Evolutionary conservation across 768 basidiomycete genomes (phyloP).

Genomic region (Mycena amicta): DNA sequence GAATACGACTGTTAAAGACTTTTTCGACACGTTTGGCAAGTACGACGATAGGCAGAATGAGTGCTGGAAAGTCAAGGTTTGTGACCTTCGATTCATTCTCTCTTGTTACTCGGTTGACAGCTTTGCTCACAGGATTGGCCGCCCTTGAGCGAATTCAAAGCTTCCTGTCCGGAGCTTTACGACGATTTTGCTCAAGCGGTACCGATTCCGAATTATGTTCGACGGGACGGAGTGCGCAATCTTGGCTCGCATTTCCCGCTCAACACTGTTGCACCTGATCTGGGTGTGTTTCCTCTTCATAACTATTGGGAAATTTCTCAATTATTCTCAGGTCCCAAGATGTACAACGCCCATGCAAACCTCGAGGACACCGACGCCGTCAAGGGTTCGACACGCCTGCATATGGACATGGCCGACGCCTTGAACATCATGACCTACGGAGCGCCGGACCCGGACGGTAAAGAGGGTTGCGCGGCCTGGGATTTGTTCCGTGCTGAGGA

Average conservation of each 20-base stretch:
- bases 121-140: conserved; percentile 81
- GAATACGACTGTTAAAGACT: conserved; percentile 68
- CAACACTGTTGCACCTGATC: conserved; percentile 77
- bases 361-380: conserved; percentile 51
- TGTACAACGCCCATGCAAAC: conserved; percentile 90
- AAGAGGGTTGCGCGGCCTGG: conserved; percentile 86
- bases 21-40: conserved; percentile 78
- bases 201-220: conserved; percentile 88
- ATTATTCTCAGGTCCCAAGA: conserved; percentile 75
- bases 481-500: conserved; percentile 86
- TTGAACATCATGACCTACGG: conserved; percentile 90
- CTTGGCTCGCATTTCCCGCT: conserved; percentile 87
- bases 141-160: conserved; percentile 80
- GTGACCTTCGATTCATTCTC: conserved; percentile 2
- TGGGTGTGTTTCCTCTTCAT: conserved; percentile 50
- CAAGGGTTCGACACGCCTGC: conserved; percentile 84
- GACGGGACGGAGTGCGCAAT: conserved; percentile 87
- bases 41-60: conserved; percentile 52
- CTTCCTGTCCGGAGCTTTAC: conserved; percentile 81
- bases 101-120: neutral
- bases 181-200: conserved; percentile 83
- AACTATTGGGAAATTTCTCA: neutral
- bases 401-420: conserved; percentile 95
- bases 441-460: conserved; percentile 54
- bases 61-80: conserved; percentile 79